Base-by-base conservation (phyloP, 192 early-diverging fungal genomes). In the Mortierella claussenii region DNA sequence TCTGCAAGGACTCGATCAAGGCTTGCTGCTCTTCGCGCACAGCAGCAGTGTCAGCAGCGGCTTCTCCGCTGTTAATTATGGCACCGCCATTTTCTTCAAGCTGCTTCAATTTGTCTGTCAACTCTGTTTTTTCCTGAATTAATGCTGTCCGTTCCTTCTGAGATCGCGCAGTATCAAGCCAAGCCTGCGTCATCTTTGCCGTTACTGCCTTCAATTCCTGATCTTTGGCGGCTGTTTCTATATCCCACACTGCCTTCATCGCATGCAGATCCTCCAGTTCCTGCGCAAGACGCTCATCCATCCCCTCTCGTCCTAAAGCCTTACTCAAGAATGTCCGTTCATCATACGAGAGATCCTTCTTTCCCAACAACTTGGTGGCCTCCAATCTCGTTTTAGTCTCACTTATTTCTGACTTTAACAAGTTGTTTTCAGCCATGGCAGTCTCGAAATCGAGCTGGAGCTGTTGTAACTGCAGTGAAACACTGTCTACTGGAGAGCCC, bases 391-490 rank as follows among this genome's bases (percentile, higher is more conserved):
- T 69, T 52, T 85, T 88, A 36, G 86, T 87, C 55, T 93, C 88
- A 21, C 81, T 83, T 47, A 88, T 85, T 58, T 91, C 86, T 0
- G 90, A 74, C 33, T 89, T 89, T 33, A 93, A 78, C 24, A 87
- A 76, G 33, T 85, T 85, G 56, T 93, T 93, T 60, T 93, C 89
- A 0, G 89, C 89, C 54, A 92, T 86, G 9, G 91, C 81, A 47
- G 89, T 84, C 28, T 91, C 89, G 34, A 92, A 81, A 20, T 88
- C 83, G 32, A 89, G 59, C 45, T 85, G 84, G 21, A 92, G 71
- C 51, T 90, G 86, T 44, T 89, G 86, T n/a, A 88, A 47, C 4
- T 78, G 76, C 24, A 80, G 60, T 5, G 74, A 67, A 18, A 57
- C 45, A 8, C 40, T 31, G 23, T 60, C 60, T 0, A 50, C 21